These are phyloP conservation scores for Lippia alba DNA, from an alignment of 305 asterid species.

Conservation along the genomic window DNA sequence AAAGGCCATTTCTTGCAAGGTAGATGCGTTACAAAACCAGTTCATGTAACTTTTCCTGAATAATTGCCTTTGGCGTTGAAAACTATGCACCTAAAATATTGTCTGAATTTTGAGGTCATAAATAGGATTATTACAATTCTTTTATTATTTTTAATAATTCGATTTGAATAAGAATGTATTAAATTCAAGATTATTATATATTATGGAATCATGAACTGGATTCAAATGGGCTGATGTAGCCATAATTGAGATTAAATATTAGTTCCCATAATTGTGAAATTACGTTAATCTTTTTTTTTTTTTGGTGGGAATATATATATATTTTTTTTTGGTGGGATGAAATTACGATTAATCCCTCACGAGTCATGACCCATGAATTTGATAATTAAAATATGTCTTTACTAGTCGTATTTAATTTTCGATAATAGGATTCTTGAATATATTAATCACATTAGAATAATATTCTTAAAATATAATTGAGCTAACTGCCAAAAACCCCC, in stretches of 20 bases:
- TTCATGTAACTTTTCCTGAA: constrained; percentile 10
- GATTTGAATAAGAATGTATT: background rate
- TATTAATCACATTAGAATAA: no score
- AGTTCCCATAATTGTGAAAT: background rate
- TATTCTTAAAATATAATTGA: no score
- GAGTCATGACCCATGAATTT: background rate
- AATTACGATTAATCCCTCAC: background rate
- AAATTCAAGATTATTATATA: background rate
- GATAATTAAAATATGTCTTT: no score
- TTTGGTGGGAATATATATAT: no score
- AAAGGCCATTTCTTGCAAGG: background rate
- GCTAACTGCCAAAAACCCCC: no score
- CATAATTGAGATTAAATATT: background rate
- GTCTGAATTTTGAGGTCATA: background rate
- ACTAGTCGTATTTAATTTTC: no score
- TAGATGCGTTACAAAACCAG: background rate
- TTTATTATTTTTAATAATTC: no score
- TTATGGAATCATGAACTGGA: background rate
- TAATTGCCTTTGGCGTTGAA: background rate
- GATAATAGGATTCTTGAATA: no score
- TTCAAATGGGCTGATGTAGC: background rate
- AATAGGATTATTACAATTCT: background rate
- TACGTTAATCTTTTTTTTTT: background rate
- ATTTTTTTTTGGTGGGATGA: no score
- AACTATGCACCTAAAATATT: background rate